These are phyloP conservation scores for Elsinoe fawcettii DNA, from an alignment of 2,329 filamentous ascomycete species.

Conservation along the genomic window DNA sequence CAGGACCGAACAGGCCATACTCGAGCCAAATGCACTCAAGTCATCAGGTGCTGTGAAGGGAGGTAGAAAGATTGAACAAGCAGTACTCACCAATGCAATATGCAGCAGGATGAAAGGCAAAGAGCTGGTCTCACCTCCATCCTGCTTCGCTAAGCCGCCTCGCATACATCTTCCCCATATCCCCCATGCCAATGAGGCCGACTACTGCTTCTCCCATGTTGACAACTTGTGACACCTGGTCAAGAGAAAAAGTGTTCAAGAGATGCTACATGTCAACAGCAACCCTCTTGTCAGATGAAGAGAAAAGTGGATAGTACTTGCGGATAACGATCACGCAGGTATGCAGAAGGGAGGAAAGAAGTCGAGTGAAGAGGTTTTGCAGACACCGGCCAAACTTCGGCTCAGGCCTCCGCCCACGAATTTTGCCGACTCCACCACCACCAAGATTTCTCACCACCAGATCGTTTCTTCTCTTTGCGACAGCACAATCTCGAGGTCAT, in stretches of 20 bases:
- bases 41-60: slow-evolving; percentile 65
- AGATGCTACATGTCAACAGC: not conserved
- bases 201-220: slow-evolving; percentile 64
- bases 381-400: slow-evolving; percentile 14
- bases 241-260: not conserved
- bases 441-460: slow-evolving; percentile 11
- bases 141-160: slow-evolving; percentile 79
- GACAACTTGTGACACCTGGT: slow-evolving; percentile 16
- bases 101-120: not conserved
- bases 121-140: slow-evolving; percentile 70
- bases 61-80: slow-evolving; percentile 16
- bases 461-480: slow-evolving; percentile 6
- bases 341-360: slow-evolving; percentile 11
- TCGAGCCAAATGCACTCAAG: slow-evolving; percentile 99
- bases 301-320: not conserved
- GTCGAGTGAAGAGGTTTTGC: slow-evolving; percentile 12
- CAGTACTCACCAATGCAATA: slow-evolving; percentile 30
- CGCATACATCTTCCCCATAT: slow-evolving; percentile 99
- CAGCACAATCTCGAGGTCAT: slow-evolving; percentile 15
- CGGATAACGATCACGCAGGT: too few relatives aligned
- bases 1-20: slow-evolving; percentile 63
- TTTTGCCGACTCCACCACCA: slow-evolving; percentile 15
- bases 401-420: slow-evolving; percentile 5
- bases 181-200: slow-evolving; percentile 97
- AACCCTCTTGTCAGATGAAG: not conserved